phyloP scores from a whole-genome alignment of 2,329 filamentous ascomycete genomes.

The Colletotrichum neosansevieriae region DNA sequence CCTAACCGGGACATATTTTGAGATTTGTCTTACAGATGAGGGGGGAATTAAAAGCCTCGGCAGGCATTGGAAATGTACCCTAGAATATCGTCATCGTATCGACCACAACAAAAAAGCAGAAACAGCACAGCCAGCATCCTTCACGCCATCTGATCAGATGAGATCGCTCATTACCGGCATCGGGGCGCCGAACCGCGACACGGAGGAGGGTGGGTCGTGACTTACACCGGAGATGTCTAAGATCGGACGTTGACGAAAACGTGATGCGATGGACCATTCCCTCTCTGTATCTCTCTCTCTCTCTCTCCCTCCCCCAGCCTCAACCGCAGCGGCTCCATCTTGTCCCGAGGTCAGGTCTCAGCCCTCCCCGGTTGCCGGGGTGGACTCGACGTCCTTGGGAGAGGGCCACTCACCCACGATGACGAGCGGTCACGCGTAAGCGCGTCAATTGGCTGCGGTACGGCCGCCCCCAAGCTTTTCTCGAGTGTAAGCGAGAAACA shows the following conservation, averaged over 20 bases:
- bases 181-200: conserved; percentile 6
- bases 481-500: background rate
- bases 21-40: conserved; percentile 19
- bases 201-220: background rate
- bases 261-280: conserved; percentile 17
- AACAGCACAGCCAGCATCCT: conserved; percentile 1
- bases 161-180: background rate
- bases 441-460: conserved; percentile 30
- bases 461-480: conserved; percentile 7
- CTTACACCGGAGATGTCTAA: conserved; percentile 7
- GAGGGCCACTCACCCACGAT: background rate
- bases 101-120: background rate
- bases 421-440: background rate
- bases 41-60: conserved; percentile 14
- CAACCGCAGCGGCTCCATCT: conserved; percentile 21
- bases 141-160: background rate
- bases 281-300: background rate
- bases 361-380: background rate
- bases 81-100: conserved; percentile 13
- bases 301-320: background rate
- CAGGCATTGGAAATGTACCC: conserved; percentile 4
- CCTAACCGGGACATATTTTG: conserved; percentile 35
- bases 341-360: conserved; percentile 20
- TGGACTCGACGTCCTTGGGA: conserved; percentile 1
- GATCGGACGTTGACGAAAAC: conserved; percentile 25